Evolutionary conservation across 2,329 filamentous ascomycete species (phyloP), one percentile per base, ranked within the genome.

Genomic region (Nigrospora sphaerica): DNA sequence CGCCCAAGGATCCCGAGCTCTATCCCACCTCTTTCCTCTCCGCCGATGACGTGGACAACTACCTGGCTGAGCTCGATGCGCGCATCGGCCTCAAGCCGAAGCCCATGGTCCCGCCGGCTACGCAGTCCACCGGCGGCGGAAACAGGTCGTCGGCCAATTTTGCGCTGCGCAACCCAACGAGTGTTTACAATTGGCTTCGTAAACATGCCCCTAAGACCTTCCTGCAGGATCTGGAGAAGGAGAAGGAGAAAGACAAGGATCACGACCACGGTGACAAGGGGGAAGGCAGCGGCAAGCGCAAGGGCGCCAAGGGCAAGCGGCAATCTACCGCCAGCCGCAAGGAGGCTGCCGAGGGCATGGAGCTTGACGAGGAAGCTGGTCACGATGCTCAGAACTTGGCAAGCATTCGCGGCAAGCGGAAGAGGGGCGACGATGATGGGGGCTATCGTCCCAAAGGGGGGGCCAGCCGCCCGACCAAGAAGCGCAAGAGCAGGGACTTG

Each of bases 111-210:
- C 78, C 80, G 12, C 76, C 78, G 6, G 68, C 71, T 37, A 68
- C 66, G 46, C 54, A 62, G 39, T 56, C 65, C 52, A 60, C 67
- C 35, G 61, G 50, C 13, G 47, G 59, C 42, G 57, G 60, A 19
- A 61, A 63, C 48, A 44, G 23, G 13, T 40, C 59, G 44, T 60
- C 57, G 55, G 63, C 65, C 61, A 65, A 75, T 67, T 61, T 76
- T 42, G 73, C 76, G 28, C 66, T 89, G 19, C 79, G 79, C 44
- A 97, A 97, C 62, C 90, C 91, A 0, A 87, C 89, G 37, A 95
- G 88, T 49, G 91, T 95, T 3, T 95, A 95, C 70, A 96, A 95
- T 65, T 98, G 93, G 93, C 78, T 98, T 12, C 80, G 88, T 52
- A 83, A 88, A 61, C 78, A 95, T 65, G 84, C 88, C 49, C 87